Evolutionary conservation across 768 basidiomycete species (phyloP).

Genomic region (Tulasnella sp.): DNA sequence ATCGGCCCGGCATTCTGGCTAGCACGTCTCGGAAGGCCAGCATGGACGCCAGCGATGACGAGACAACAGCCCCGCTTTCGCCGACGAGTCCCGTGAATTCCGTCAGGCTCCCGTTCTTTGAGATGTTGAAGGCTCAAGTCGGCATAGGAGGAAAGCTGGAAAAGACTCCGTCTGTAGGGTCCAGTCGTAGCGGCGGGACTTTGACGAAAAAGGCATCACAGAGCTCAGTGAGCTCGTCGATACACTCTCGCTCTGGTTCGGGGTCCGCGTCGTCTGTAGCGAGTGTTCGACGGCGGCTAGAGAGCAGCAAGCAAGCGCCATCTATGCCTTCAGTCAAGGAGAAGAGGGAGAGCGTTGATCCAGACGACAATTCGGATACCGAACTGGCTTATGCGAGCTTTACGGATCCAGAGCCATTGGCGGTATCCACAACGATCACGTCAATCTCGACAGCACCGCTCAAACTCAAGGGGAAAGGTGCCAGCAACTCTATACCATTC

Average conservation of each 20-base stretch:
- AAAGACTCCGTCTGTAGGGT: background rate
- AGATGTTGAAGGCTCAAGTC: slow-evolving; percentile 4
- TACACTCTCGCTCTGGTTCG: background rate
- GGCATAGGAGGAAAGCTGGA: background rate
- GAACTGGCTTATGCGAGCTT: background rate
- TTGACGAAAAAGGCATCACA: background rate
- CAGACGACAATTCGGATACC: background rate
- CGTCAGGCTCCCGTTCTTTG: slow-evolving; percentile 4
- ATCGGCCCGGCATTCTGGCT: background rate
- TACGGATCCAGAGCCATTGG: background rate
- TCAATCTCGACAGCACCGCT: background rate
- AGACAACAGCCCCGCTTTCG: too few species aligned
- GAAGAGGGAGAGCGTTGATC: background rate
- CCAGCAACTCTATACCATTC: slow-evolving; percentile 10
- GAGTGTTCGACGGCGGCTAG: background rate
- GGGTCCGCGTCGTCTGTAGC: background rate
- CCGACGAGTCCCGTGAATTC: background rate
- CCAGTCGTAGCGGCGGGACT: background rate
- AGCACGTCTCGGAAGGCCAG: background rate
- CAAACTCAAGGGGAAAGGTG: background rate
- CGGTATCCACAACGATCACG: background rate
- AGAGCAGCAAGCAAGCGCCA: background rate
- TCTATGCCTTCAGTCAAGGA: background rate
- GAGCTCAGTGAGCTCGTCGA: background rate
- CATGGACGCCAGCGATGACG: background rate